A percentile compares a stretch with the other conserved stretches of the same genome.
Conservation (phyloP, 2,329 filamentous ascomycete species). For the Monosporascus sp. region DNA sequence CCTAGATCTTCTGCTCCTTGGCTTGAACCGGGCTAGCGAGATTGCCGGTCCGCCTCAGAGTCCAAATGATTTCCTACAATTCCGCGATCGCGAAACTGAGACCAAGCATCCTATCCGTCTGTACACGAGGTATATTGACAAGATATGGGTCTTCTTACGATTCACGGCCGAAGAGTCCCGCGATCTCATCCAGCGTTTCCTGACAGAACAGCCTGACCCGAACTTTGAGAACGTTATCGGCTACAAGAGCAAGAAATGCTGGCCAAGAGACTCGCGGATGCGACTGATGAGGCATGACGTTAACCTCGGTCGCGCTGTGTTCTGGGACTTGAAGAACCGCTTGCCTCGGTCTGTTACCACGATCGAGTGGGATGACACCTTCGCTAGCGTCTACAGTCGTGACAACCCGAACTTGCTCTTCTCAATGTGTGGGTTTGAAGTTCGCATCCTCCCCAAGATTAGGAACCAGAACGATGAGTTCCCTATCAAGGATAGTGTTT, state of each 20-base stretch:
- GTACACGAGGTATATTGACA: constrained; percentile 98
- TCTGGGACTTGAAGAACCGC: constrained; percentile 98
- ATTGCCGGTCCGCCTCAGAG: constrained; percentile 90
- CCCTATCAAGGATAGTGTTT: constrained; percentile 94
- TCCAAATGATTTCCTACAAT: constrained; percentile 97
- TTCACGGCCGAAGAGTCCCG: constrained; percentile 92
- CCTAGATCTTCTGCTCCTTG: constrained; percentile 84
- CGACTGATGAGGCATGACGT: constrained; percentile 98
- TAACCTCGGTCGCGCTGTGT: constrained; percentile 92
- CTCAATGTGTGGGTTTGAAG: constrained; percentile 97
- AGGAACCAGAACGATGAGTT: constrained; percentile 96
- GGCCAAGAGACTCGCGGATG: constrained; percentile 97
- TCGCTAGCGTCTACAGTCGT: constrained; percentile 94
- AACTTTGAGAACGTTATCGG: constrained; percentile 99
- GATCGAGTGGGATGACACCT: constrained; percentile 98
- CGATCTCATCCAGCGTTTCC: constrained; percentile 92
- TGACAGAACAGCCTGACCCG: constrained; percentile 96
- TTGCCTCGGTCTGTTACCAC: constrained; percentile 92
- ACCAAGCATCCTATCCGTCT: constrained; percentile 90
- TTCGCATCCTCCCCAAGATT: constrained; percentile 90
- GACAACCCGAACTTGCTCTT: constrained; percentile 97
- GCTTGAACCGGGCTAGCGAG: constrained; percentile 92
- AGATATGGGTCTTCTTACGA: constrained; percentile 95
- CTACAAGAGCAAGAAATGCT: constrained; percentile 99
- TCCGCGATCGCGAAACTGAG: constrained; percentile 88